These are phyloP conservation scores for Citropsis articulata DNA, from an alignment of 345 rosid genomes.

Conservation along the genomic window DNA sequence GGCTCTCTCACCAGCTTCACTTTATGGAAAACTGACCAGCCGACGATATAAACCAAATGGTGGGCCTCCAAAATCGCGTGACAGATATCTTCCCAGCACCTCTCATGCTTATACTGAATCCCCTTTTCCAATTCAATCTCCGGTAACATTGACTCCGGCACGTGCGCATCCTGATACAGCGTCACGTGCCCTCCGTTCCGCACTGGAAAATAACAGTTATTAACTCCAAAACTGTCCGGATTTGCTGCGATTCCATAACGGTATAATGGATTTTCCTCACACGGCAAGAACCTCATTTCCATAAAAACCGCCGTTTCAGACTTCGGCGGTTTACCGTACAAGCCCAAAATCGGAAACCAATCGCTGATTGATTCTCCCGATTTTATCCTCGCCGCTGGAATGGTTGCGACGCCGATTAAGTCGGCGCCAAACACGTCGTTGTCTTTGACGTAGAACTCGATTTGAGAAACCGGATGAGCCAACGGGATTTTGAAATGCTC, in stretches of 20 bases:
- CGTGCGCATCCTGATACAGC: slow-evolving; percentile 84
- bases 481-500: slow-evolving; percentile 64
- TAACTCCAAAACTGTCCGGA: slow-evolving; percentile 33
- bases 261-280: slow-evolving; percentile 43
- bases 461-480: slow-evolving; percentile 60
- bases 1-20: slow-evolving; percentile 73
- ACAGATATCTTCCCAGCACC: slow-evolving; percentile 93
- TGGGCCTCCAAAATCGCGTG: slow-evolving; percentile 84
- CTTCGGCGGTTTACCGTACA: slow-evolving; percentile 62
- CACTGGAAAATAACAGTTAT: slow-evolving; percentile 64
- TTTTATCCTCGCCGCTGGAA: slow-evolving; percentile 34
- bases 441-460: slow-evolving; percentile 79
- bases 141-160: slow-evolving; percentile 41
- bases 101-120: slow-evolving; percentile 35
- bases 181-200: slow-evolving; percentile 61
- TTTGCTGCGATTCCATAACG: slow-evolving; percentile 39
- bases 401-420: slow-evolving; percentile 53
- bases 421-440: slow-evolving; percentile 84
- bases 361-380: slow-evolving; percentile 48
- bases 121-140: slow-evolving; percentile 64
- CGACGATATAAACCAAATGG: slow-evolving; percentile 69
- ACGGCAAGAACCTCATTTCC: slow-evolving; percentile 53
- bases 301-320: slow-evolving; percentile 57
- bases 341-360: slow-evolving; percentile 63
- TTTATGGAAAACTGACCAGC: slow-evolving; percentile 84